Base-by-base conservation (phyloP, 208 protist species). In the Leishmania tarentolae region DNA sequence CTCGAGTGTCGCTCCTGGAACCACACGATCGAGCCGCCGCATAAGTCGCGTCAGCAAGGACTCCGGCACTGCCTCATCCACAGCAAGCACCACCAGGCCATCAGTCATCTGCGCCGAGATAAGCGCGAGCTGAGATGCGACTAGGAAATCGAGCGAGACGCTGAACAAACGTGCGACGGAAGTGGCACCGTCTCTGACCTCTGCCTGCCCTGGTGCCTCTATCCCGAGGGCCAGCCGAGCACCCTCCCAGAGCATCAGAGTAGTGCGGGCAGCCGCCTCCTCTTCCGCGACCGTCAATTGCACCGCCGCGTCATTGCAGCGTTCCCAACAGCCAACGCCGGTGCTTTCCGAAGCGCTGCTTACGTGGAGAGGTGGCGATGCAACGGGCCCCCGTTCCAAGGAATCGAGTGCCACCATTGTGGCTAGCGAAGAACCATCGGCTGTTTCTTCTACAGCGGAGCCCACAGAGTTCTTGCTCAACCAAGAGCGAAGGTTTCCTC, bases 71-170 rank as follows among this genome's bases (percentile, higher is more conserved):
- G 78, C 65, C 63, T 87, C 85, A 66, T 91, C 87, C n/a, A 92
- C 40, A 15, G 83, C 3, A 28, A 90, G 77, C 53, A 90, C 56
- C 37, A 85, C 83, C 75, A 90, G 75, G 0, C 81, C 86, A 2
- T 81, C 84, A 11, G 72, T 9, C 47, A 79, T 9, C 73, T 88
- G 88, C n/a, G 87, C 89, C 17, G 86, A 88, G 47, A 85, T n/a
- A 31, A 92, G 74, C 7, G 86, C 78, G 47, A 89, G 59, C 46
- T 90, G 84, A 17, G 83, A 31, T 0, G 86, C 81, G 42, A 92
- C 79, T 3, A 90, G 75, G 24, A 83, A 83, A 71, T 93, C 91
- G 3, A 92, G 84, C 21, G 89, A 91, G 59, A 82, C 46, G 35
- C 68, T 84, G 50, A 87, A 86, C 47, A 85, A 77, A 3, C 53